phyloP scores from a whole-genome alignment of 192 early-diverging fungal genomes.

The Pilaira anomala region DNA sequence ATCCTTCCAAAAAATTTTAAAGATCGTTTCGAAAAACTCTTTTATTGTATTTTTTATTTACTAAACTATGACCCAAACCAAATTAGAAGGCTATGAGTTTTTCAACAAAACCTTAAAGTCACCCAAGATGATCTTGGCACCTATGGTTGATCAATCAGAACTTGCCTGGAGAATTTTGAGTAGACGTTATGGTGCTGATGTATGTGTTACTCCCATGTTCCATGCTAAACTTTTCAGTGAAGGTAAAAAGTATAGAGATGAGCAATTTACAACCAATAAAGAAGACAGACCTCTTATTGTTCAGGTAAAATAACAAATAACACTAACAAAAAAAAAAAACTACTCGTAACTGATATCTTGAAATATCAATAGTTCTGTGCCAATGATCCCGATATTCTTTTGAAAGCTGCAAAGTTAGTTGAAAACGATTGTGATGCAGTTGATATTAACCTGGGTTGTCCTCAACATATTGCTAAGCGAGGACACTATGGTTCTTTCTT shows the following conservation, averaged over 20 bases:
- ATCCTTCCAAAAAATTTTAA: too few species aligned
- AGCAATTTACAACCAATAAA: conserved; percentile 66
- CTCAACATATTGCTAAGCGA: conserved; percentile 88
- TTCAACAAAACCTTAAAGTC: conserved; percentile 64
- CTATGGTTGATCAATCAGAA: conserved; percentile 98
- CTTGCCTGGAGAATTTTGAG: conserved; percentile 92
- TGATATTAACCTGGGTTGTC: conserved; percentile 95
- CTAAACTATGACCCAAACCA: conserved; percentile 27
- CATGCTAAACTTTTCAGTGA: conserved; percentile 86
- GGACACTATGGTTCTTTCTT: conserved; percentile 93
- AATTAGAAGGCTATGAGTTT: conserved; percentile 78
- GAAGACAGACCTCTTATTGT: conserved; percentile 82
- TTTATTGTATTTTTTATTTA: conserved; percentile 11
- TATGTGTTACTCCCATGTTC: conserved; percentile 99
- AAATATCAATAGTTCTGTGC: conserved; percentile 80
- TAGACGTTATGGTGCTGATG: conserved; percentile 76
- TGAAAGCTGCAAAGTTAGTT: conserved; percentile 80
- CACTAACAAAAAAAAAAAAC: background rate
- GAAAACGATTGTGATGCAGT: conserved; percentile 87
- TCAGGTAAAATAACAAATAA: conserved; percentile 47
- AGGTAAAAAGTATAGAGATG: conserved; percentile 62
- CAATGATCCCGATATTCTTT: conserved; percentile 83
- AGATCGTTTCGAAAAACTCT: background rate
- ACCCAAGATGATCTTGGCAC: conserved; percentile 81
- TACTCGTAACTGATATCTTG: conserved; percentile 3